Base-by-base conservation (phyloP, 2,329 filamentous ascomycete species). In the Sporothrix globosa region DNA sequence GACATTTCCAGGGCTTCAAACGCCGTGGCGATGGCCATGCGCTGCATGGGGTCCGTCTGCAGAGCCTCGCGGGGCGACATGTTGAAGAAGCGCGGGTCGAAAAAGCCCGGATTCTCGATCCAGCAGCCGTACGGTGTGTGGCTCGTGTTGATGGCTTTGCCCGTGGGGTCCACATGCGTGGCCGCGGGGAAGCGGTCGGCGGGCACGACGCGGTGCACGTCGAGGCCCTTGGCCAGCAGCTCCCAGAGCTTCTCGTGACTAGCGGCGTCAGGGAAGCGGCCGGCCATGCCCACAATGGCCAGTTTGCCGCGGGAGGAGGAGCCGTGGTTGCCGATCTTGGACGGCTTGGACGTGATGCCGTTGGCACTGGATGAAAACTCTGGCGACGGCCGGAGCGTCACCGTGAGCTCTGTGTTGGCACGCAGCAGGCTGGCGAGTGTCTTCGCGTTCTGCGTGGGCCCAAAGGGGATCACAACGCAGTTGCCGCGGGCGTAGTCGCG, bases 31-130 rank as follows among this genome's bases (percentile, higher is more conserved):
- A 96, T 81, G 3, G 91, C 90, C 74, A 94, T 84, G 75, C 92
- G 86, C 78, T 93, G 91, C 86, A 92, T 92, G 0, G 92, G 92
- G 77, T 95, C 92, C 1, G 91, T 93, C 77, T 93, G 91, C 67
- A 88, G 87, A 39, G 92, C 92, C 68, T 73, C 75, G 95, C 92
- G 71, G 88, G 91, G 78, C 92, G 89, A 81, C 92, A 95, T 93
- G 80, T 93, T 93, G 86, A 95, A 95, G 81, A 95, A 94, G 0
- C 90, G 85, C n/a, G 91, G 89, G 75, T 95, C 92, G 76, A 95
- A 95, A 63, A 91, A 83, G 69, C 91, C 91, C 0, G 91, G 91
- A 72, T 93, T 86, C 73, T 92, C 88, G 74, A 92, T 85, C 82
- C 83, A 93, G 81, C 90, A 92, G 19, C 91, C 91, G 75, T 88